Evolutionary conservation across 1,139 yeast species (phyloP).

Genomic region (Candida smagusa): DNA sequence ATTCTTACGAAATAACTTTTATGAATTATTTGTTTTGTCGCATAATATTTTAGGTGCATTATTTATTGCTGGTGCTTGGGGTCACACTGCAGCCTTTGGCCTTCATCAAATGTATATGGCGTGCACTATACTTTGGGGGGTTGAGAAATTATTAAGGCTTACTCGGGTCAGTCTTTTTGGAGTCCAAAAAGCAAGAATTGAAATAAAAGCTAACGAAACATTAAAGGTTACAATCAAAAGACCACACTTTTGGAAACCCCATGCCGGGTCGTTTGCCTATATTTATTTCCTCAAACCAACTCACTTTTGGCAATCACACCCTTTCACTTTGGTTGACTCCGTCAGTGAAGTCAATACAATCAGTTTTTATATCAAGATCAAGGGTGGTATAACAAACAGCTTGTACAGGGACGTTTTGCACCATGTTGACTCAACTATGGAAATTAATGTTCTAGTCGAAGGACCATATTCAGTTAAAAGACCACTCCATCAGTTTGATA

Average conservation of each 20-base stretch:
- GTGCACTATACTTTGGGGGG: conserved; percentile 18
- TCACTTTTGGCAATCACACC: conserved; percentile 23
- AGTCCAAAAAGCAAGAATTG: conserved; percentile 16
- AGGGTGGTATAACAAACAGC: conserved; percentile 19
- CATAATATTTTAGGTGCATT: conserved; percentile 16
- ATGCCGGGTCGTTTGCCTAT: conserved; percentile 16
- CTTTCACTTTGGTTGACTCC: conserved; percentile 18
- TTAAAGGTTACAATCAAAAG: conserved; percentile 15
- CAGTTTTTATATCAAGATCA: conserved; percentile 19
- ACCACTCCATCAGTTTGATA: conserved; percentile 15
- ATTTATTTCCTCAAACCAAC: conserved; percentile 17
- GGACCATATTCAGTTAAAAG: conserved; percentile 49
- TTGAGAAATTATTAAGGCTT: conserved; percentile 15
- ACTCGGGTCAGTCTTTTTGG: conserved; percentile 16
- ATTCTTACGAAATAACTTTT: conserved; percentile 12
- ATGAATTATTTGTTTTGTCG: conserved; percentile 17
- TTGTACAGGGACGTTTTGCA: conserved; percentile 12
- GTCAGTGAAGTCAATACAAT: conserved; percentile 11
- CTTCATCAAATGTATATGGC: conserved; percentile 12
- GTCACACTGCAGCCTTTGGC: conserved; percentile 3
- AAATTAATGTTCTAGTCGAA: conserved; percentile 43
- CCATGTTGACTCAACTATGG: conserved; percentile 12
- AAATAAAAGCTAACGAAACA: conserved; percentile 16
- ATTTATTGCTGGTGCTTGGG: conserved; percentile 16
- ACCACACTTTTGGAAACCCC: conserved; percentile 16